Base-by-base conservation (phyloP, 306 rosid species). In the Senna siamea region DNA sequence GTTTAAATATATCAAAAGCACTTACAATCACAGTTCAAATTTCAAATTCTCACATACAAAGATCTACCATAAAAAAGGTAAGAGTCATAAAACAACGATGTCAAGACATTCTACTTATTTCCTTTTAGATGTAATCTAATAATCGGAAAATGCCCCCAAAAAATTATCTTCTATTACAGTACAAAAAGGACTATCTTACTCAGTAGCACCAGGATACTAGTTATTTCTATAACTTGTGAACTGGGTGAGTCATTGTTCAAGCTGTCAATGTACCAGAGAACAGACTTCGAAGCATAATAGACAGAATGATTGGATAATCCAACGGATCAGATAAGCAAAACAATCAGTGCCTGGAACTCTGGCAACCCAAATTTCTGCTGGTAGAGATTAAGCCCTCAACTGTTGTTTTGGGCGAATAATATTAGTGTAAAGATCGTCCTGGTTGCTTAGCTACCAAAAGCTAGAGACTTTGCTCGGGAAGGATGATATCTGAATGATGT, bases 91-190 rank as follows among this genome's bases (percentile, higher is more conserved):
- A 12, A 57, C 38, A 57, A 58, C 1, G 11, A 12, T 10, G 41
- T 12, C 9, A 32, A 26, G 26, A 12, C 19, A 26, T 58, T 30
- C 65, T 32, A 30, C 41, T 32, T 53, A 53, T 20, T 53, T 17
- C 9, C 6, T 20, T 55, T 55, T 2, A 1, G 20, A 58, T 4
- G 22, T 20, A 60, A 51, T 43, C 8, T 7, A 41, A 50, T 46
- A 65, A 52, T 35, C n/a, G 12, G 23, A 51, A 30, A 48, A 70
- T 23, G 68, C 34, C 40, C 40, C 40, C 8, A 73, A 53, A 44
- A 9, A 10, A 44, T 10, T 2, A 2, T 44, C 14, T 44, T 7
- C 9, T 44, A 44, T 44, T 44, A 13, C 46, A 40, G 12, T 40
- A 9, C 30, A n/a, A n/a, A n/a, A n/a, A n/a, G 8, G 8, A 37